These are phyloP conservation scores for Myriosclerotinia scirpicola DNA, from an alignment of 2,329 filamentous ascomycete species.

Conservation along the genomic window DNA sequence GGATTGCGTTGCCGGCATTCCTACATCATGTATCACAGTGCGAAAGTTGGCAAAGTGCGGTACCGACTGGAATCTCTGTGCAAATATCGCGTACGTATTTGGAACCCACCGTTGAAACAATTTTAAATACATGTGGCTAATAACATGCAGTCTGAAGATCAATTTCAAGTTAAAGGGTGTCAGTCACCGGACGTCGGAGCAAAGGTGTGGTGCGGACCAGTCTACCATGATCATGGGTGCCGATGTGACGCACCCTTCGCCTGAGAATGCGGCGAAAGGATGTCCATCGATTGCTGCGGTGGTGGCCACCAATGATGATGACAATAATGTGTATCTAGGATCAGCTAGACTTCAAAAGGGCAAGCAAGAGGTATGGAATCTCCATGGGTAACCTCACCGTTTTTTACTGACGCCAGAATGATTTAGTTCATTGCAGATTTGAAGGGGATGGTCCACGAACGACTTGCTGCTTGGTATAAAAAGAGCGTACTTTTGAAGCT, in stretches of 20 bases:
- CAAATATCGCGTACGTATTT: not conserved
- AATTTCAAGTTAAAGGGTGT: slow-evolving; percentile 2
- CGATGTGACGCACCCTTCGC: slow-evolving; percentile 13
- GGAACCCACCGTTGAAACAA: not conserved
- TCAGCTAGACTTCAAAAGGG: slow-evolving; percentile 3
- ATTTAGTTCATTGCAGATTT: not conserved
- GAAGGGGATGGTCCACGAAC: not conserved
- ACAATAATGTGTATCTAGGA: not conserved
- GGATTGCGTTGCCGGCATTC: not conserved
- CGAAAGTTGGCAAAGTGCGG: too few species aligned
- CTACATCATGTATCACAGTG: not conserved
- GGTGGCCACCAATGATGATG: not conserved
- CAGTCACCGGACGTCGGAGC: not conserved
- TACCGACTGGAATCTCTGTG: not conserved
- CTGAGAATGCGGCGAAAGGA: not conserved
- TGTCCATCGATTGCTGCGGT: slow-evolving; percentile 1
- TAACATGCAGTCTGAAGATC: not conserved
- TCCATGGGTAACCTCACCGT: too few species aligned
- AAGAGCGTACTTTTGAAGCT: too few species aligned
- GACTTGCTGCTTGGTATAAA: not conserved
- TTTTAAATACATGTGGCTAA: not conserved
- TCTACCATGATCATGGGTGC: not conserved
- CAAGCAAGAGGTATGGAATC: not conserved
- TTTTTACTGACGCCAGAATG: not conserved
- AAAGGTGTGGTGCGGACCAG: not conserved